These are phyloP conservation scores for Mycena amicta DNA, from an alignment of 768 basidiomycete genomes.

Conservation along the genomic window DNA sequence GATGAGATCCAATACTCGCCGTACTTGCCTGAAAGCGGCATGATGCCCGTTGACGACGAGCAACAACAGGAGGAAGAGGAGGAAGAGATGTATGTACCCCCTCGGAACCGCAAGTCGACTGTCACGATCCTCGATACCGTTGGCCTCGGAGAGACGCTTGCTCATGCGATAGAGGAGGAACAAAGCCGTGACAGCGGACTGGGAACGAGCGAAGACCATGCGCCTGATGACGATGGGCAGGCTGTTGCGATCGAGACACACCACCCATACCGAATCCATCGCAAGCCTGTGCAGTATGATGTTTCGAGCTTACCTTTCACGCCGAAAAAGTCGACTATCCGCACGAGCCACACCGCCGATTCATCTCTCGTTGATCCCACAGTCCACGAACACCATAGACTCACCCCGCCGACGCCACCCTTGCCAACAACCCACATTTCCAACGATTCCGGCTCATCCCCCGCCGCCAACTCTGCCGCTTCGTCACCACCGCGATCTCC, in stretches of 20 bases:
- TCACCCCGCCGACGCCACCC: slow-evolving; percentile 18
- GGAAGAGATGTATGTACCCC: not conserved
- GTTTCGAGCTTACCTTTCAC: slow-evolving; percentile 31
- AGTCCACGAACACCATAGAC: slow-evolving; percentile 18
- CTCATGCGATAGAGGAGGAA: slow-evolving; percentile 40
- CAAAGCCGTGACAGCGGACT: slow-evolving; percentile 46
- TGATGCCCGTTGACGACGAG: not conserved
- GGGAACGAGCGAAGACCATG: slow-evolving; percentile 48
- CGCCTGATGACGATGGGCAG: slow-evolving; percentile 16
- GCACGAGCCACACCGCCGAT: slow-evolving; percentile 26
- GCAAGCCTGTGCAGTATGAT: slow-evolving; percentile 42
- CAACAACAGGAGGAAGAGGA: slow-evolving; percentile 2
- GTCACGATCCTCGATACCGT: slow-evolving; percentile 50
- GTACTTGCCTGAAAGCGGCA: slow-evolving; percentile 33
- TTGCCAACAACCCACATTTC: slow-evolving; percentile 18
- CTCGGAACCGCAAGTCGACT: slow-evolving; percentile 16
- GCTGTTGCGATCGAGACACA: slow-evolving; percentile 17
- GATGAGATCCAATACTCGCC: slow-evolving; percentile 53
- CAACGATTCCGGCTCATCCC: slow-evolving; percentile 29
- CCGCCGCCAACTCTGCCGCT: slow-evolving; percentile 26
- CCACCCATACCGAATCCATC: slow-evolving; percentile 23
- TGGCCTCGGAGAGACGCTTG: slow-evolving; percentile 66
- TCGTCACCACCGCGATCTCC: slow-evolving; percentile 49
- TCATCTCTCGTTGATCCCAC: slow-evolving; percentile 22
- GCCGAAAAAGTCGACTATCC: slow-evolving; percentile 20